A percentile compares a stretch with the other conserved stretches of the same genome.
Conservation (phyloP, 306 rosid genomes). For the Ammopiptanthus mongolicus region DNA sequence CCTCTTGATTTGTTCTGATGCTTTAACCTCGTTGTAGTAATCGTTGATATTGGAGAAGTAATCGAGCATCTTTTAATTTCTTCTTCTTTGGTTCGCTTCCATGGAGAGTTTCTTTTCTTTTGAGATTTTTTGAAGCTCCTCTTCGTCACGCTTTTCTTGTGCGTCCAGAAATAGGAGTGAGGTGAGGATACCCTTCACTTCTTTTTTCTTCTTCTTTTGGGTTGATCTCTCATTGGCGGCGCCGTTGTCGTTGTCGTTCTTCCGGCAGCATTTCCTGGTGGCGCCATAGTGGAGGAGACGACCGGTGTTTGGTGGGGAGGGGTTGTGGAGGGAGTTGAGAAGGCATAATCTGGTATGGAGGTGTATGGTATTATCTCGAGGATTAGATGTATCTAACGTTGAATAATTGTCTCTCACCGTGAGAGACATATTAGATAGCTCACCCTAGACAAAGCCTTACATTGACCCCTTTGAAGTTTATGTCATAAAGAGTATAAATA, state of each 20-base stretch:
- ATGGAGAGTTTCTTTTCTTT: conserved; percentile 33
- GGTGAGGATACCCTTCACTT: conserved; percentile 37
- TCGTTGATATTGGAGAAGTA: conserved; percentile 40
- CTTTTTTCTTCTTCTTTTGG: conserved; percentile 30
- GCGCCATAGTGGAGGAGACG: too few species aligned
- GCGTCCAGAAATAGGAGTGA: conserved; percentile 46
- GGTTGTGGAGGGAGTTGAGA: too few species aligned
- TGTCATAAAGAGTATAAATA: too few species aligned
- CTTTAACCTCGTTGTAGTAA: conserved; percentile 43
- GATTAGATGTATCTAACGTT: too few species aligned
- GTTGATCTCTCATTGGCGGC: conserved; percentile 1
- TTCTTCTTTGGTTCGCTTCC: conserved; percentile 37
- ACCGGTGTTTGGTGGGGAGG: too few species aligned
- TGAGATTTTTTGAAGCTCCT: conserved; percentile 33
- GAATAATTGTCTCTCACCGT: too few species aligned
- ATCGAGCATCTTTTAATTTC: conserved; percentile 37
- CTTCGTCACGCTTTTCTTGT: conserved; percentile 42
- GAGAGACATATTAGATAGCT: too few species aligned
- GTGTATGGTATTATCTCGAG: too few species aligned
- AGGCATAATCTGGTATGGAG: too few species aligned
- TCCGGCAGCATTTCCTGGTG: conserved; percentile 22
- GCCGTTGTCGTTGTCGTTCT: conserved; percentile 6
- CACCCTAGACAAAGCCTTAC: too few species aligned
- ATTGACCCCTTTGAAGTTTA: too few species aligned
- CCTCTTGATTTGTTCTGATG: conserved; percentile 38